Base-by-base conservation (phyloP, 441 rosid genomes). In the Erodium chrysanthum region DNA sequence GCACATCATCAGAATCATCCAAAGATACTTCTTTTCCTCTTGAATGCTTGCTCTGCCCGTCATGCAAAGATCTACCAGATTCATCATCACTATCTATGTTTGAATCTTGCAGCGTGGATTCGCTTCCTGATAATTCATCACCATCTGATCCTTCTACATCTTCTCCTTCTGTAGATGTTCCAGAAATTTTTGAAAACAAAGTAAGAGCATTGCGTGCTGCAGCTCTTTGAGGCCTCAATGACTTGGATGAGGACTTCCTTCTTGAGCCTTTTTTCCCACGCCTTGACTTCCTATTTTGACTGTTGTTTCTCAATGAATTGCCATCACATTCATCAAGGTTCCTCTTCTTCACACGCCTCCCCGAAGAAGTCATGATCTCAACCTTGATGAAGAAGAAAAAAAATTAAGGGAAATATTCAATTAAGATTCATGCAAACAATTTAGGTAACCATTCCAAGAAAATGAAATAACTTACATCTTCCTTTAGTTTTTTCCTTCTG, bases 171-270 rank as follows among this genome's bases (percentile, higher is more conserved):
- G 88, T 82, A 68, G 87, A 83, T 73, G 90, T 77, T 80, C 93
- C 98, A 15, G 86, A 84, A 72, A 95, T 84, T 84, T 84, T 92
- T 44, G 92, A 86, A 75, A 95, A 90, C 78, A 90, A 82, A 58
- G 86, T 80, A 54, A 85, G 94, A 25, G 98, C 99, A 85, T 88
- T 90, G 70, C 90, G 90, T 48, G 99, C 98, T 70, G 98, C 98
- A 68, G 90, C 96, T 78, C 99, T 85, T 76, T 83, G 93, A 69
- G 98, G 97, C 82, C 99, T 85, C 52, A 80, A 81, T 66, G 84
- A 83, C 81, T 86, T 89, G 31, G 82, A 84, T 80, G 97, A 86
- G 72, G 88, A 82, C 73, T 82, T 90, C 74, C 73, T 84, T 73
- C 77, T 86, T 17, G 81, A 81, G 74, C 72, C 76, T 80, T 85